Percentiles rank a stretch among this genome's conserved stretches.
Conservation (phyloP, 2,329 filamentous ascomycete species). For the Paecilomyces variotii region DNA sequence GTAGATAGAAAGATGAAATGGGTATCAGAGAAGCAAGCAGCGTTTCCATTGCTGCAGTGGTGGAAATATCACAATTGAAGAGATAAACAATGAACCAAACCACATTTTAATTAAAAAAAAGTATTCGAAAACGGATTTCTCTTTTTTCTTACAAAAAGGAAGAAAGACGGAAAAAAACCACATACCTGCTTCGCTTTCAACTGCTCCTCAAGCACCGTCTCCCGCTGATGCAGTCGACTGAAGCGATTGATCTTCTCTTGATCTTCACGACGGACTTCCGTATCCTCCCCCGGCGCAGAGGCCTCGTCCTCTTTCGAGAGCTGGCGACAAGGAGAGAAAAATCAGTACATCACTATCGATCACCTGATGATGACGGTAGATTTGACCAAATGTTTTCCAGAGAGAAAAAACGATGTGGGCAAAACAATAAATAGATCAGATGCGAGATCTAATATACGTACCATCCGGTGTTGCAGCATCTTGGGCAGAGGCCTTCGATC, state of each 20-base stretch:
- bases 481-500: constrained; percentile 9
- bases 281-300: constrained; percentile 64
- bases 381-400: not conserved
- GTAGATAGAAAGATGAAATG: not conserved
- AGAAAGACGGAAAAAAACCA: constrained; percentile 7
- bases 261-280: constrained; percentile 90
- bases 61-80: not conserved
- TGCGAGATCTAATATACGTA: constrained; percentile 22
- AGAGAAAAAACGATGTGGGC: too few species aligned
- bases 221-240: constrained; percentile 84
- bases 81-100: not conserved
- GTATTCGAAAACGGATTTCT: not conserved
- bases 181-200: constrained; percentile 69
- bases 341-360: not conserved
- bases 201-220: constrained; percentile 70
- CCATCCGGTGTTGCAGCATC: constrained; percentile 56
- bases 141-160: not conserved
- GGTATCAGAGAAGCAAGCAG: not conserved
- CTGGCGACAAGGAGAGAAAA: constrained; percentile 38
- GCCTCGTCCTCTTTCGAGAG: constrained; percentile 90
- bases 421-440: not conserved
- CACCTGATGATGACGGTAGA: not conserved
- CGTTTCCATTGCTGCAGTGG: not conserved
- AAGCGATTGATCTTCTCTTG: constrained; percentile 99
- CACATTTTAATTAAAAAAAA: not conserved